phyloP scores from a whole-genome alignment of 2,329 filamentous ascomycete species.

The Aureobasidium sp. region DNA sequence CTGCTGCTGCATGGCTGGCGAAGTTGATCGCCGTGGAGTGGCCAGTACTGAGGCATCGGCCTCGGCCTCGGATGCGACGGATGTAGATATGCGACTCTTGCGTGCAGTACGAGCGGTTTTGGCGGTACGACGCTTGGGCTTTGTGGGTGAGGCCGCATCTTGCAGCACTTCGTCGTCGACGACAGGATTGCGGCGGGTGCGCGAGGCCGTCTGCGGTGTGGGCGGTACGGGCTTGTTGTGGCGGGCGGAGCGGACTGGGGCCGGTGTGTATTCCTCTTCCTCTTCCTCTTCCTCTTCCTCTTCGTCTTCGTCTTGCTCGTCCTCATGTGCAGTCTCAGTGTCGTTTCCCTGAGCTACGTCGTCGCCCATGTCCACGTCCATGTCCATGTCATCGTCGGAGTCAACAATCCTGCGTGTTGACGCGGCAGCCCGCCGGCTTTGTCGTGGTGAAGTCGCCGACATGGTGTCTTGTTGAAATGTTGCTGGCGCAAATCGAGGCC shows the following conservation, averaged over 20 bases:
- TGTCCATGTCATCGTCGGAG: constrained; percentile 52
- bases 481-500: background rate
- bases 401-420: constrained; percentile 69
- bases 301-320: constrained; percentile 57
- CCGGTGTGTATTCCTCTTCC: constrained; percentile 76
- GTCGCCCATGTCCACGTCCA: constrained; percentile 4
- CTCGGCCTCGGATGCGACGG: constrained; percentile 19
- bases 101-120: constrained; percentile 44
- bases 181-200: constrained; percentile 38
- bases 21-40: constrained; percentile 41
- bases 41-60: constrained; percentile 28
- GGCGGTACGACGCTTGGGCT: constrained; percentile 54
- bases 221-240: constrained; percentile 42
- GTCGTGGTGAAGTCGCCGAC: constrained; percentile 39
- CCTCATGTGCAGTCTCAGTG: constrained; percentile 46
- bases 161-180: constrained; percentile 42
- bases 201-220: constrained; percentile 34
- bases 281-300: constrained; percentile 55
- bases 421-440: constrained; percentile 51
- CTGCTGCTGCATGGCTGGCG: constrained; percentile 22
- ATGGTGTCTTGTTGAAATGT: constrained; percentile 20
- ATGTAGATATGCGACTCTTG: constrained; percentile 27
- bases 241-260: constrained; percentile 51
- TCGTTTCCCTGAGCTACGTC: constrained; percentile 51
- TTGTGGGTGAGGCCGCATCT: constrained; percentile 47